Percentiles rank a stretch among this genome's conserved stretches.
Evolutionary conservation across 2,329 filamentous ascomycete species (phyloP).

Genomic region (Verticillium nubilum): DNA sequence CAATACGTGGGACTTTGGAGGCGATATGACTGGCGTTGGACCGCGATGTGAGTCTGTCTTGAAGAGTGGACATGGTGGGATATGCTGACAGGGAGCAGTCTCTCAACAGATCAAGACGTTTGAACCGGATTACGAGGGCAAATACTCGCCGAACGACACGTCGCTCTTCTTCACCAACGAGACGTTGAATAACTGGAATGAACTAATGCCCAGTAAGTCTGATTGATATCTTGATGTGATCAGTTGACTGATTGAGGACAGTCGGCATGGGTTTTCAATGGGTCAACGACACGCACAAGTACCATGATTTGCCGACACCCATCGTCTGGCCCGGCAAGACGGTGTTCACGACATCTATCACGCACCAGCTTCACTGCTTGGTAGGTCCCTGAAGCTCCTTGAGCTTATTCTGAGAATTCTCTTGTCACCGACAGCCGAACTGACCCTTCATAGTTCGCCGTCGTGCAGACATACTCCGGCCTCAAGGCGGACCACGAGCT

Average conservation of each 20-base stretch:
- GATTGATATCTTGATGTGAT: neutral
- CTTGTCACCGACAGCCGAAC: neutral
- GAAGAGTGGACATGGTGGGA: neutral
- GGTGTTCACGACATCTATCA: conserved; percentile 35
- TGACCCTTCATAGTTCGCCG: conserved; percentile 23
- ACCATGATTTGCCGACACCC: conserved; percentile 30
- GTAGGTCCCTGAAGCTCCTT: conserved; percentile 11
- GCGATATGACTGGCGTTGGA: conserved; percentile 29
- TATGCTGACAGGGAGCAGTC: conserved; percentile 16
- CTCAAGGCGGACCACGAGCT: conserved; percentile 30
- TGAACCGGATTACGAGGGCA: conserved; percentile 21
- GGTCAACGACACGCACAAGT: conserved; percentile 26
- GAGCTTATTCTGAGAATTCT: too few relatives aligned
- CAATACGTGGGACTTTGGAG: conserved; percentile 25
- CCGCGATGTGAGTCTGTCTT: conserved; percentile 19
- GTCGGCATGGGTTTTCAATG: conserved; percentile 33
- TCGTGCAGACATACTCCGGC: conserved; percentile 37
- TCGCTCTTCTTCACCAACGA: conserved; percentile 32
- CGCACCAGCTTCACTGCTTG: conserved; percentile 38
- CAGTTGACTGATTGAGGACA: conserved; percentile 8
- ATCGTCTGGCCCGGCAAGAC: conserved; percentile 28
- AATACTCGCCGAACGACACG: conserved; percentile 31
- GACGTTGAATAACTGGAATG: conserved; percentile 29
- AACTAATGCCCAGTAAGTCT: conserved; percentile 27
- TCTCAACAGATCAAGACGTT: conserved; percentile 33